Evolutionary conservation across 768 basidiomycete genomes (phyloP), one percentile per base, ranked within the genome.

Genomic region (Dentipellis sp.): DNA sequence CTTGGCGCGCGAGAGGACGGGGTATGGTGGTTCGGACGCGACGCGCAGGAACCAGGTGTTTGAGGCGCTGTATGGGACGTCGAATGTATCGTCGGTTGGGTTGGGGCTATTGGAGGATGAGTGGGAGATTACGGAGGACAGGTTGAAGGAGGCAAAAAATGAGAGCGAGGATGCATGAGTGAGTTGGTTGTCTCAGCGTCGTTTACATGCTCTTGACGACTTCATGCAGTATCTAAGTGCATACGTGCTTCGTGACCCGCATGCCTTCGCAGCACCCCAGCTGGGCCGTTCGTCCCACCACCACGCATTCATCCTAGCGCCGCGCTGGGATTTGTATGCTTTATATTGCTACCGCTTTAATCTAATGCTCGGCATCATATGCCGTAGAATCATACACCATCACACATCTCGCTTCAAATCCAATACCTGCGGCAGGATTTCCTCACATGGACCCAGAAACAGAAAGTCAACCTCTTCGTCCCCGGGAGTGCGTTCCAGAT

Each of bases 381-480:
- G 29, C 29, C 29, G 29, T 29, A 29, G 29, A 29, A 6, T 29
- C 3, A 29, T 6, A 29, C 3, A 3, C 29, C 29, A 29, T 29
- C 29, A 29, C 29, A 29, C 29, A 6, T 29, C 29, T 29, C 29
- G 29, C 29, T 29, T 29, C 29, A 29, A 38, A 12, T 38, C 21
- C 12, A 78, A 67, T 10, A 71, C 75, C 51, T 67, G 61, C 2
- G 76, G 73, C 38, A 81, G 65, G 7, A 66, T 72, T 19, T 71
- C 67, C 62, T 78, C 78, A 60, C 78, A 81, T 45, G 74, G 72
- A 0, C 79, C 78, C 6, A 75, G 56, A 62, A 81, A 80, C 10
- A 79, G 63, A 60, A 75, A 82, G 56, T 80, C 75, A 0, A 75
- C 76, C 1, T 75, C 65, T 14, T 69, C 62, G 50, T 76, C 75